phyloP scores from a whole-genome alignment of 495 filamentous ascomycete genomes.

The Aspergillus sparsus region DNA sequence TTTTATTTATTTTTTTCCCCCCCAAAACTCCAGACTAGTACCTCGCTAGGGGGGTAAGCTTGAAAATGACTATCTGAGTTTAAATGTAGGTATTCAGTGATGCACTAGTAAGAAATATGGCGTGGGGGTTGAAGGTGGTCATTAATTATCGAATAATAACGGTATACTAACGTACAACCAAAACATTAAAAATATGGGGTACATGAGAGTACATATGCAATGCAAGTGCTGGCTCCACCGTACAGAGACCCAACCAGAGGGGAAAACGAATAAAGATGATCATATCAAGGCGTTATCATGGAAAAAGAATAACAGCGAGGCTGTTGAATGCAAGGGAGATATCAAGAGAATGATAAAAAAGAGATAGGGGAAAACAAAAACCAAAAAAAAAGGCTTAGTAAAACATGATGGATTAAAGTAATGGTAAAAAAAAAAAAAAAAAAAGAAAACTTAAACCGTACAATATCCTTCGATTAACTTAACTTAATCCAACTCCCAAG shows the following conservation, averaged over 20 bases:
- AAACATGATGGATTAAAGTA: not conserved
- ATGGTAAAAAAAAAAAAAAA: not conserved
- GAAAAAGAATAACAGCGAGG: conserved; percentile 13
- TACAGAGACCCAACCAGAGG: conserved; percentile 15
- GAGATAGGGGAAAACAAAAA: not conserved
- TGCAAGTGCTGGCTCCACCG: conserved; percentile 13
- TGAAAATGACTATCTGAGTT: too few species aligned
- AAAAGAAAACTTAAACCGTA: too few species aligned
- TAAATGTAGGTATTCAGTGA: not conserved
- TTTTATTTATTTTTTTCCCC: too few species aligned
- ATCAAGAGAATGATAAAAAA: conserved; percentile 3
- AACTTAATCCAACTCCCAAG: conserved; percentile 37
- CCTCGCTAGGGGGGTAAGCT: too few species aligned
- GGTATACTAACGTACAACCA: conserved; percentile 35
- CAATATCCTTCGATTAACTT: too few species aligned
- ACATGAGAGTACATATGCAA: conserved; percentile 20
- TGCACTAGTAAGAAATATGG: not conserved
- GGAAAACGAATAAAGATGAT: conserved; percentile 12
- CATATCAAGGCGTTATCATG: conserved; percentile 25
- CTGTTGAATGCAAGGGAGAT: conserved; percentile 1
- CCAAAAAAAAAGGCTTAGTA: not conserved
- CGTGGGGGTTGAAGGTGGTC: not conserved
- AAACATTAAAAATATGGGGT: conserved; percentile 17
- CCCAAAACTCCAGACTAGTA: too few species aligned
- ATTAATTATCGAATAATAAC: conserved; percentile 11